These are phyloP conservation scores for Yarrowia sp. DNA, from an alignment of 805 yeast species.

Conservation along the genomic window DNA sequence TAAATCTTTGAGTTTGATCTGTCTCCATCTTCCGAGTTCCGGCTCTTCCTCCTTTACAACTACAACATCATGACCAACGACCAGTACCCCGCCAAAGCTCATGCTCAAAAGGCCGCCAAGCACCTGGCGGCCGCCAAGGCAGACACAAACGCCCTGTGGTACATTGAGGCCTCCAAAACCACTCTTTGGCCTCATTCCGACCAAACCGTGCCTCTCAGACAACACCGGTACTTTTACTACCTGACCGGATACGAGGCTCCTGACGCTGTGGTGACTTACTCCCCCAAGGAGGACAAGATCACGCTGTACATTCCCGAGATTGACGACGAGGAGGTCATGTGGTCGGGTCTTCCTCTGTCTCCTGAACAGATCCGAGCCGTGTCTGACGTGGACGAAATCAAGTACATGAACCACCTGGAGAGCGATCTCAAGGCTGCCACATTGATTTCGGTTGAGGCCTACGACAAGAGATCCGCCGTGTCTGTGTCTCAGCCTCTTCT, in stretches of 20 bases:
- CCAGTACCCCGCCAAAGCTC: conserved; percentile 82
- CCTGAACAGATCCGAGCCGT: conserved; percentile 59
- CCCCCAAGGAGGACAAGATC: conserved; percentile 52
- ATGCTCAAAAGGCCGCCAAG: conserved; percentile 47
- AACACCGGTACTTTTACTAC: conserved; percentile 87
- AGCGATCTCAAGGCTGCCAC: conserved; percentile 31
- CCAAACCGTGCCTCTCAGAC: conserved; percentile 74
- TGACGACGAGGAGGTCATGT: conserved; percentile 87
- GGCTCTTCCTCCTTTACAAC: too few species aligned
- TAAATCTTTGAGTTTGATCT: conserved; percentile 6
- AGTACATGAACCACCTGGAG: conserved; percentile 55
- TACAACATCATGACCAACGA: conserved; percentile 22
- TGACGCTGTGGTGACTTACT: conserved; percentile 67
- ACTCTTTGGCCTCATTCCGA: conserved; percentile 74
- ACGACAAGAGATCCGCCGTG: conserved; percentile 27
- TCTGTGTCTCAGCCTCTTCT: conserved; percentile 34
- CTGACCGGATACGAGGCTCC: conserved; percentile 75
- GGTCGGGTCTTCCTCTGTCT: conserved; percentile 87
- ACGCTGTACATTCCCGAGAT: conserved; percentile 77
- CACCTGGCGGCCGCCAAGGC: conserved; percentile 40
- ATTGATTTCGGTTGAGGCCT: conserved; percentile 35
- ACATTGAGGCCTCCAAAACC: conserved; percentile 36
- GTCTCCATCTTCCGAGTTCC: neutral
- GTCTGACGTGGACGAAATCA: conserved; percentile 81
- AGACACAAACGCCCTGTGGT: conserved; percentile 34